Percentiles rank a stretch among this genome's conserved stretches.
These are phyloP conservation scores for Thoreauomyces humboldtii DNA, from an alignment of 192 early-diverging fungal genomes.

Conservation along the genomic window DNA sequence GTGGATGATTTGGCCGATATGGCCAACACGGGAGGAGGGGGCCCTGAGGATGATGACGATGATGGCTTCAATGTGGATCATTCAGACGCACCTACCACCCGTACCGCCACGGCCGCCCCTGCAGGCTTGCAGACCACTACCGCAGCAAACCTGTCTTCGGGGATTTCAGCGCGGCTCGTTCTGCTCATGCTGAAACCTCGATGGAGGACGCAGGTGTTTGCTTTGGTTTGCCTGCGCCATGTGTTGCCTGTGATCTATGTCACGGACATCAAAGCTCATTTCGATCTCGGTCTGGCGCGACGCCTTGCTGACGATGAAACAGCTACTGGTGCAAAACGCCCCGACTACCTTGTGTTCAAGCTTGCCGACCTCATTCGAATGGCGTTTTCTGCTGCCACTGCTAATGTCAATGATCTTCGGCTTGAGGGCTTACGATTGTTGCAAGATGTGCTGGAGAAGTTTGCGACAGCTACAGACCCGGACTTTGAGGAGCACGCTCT, in stretches of 20 bases:
- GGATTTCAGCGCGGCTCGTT: slow-evolving; percentile 7
- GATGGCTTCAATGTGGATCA: slow-evolving; percentile 50
- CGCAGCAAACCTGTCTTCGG: slow-evolving; percentile 8
- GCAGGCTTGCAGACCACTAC: neutral
- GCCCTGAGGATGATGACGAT: slow-evolving; percentile 35
- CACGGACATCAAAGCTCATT: slow-evolving; percentile 61
- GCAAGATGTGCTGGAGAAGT: slow-evolving; percentile 74
- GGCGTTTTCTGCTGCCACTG: slow-evolving; percentile 84
- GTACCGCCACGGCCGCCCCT: neutral
- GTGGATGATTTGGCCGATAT: slow-evolving; percentile 5
- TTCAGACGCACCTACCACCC: slow-evolving; percentile 26
- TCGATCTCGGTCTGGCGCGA: slow-evolving; percentile 53
- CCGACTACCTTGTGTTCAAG: slow-evolving; percentile 72
- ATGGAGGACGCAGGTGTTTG: slow-evolving; percentile 83
- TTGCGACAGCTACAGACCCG: slow-evolving; percentile 77
- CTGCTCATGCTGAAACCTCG: slow-evolving; percentile 48
- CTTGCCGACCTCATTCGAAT: slow-evolving; percentile 86
- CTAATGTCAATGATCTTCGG: slow-evolving; percentile 68
- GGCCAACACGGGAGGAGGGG: slow-evolving; percentile 7
- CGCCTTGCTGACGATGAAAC: neutral
- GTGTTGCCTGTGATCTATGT: slow-evolving; percentile 60
- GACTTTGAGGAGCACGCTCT: slow-evolving; percentile 79
- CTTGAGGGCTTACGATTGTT: slow-evolving; percentile 78
- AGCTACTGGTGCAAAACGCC: neutral
- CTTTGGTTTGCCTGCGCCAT: slow-evolving; percentile 68